phyloP scores from a whole-genome alignment of 1,139 yeast species.

The Pichia sp. region DNA sequence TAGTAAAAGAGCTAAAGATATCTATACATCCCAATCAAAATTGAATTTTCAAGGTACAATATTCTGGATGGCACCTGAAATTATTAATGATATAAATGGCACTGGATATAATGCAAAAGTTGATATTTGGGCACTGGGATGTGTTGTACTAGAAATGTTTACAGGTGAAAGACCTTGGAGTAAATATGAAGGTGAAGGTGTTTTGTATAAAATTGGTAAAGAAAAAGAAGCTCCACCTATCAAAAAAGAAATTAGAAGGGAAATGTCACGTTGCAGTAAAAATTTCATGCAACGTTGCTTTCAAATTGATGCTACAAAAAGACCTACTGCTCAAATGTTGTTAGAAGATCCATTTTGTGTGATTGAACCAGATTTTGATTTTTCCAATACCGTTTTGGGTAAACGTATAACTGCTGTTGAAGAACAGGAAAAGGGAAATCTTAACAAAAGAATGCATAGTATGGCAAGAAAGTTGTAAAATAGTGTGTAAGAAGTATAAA shows the following conservation, averaged over 20 bases:
- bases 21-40: slow-evolving; percentile 85
- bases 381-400: slow-evolving; percentile 61
- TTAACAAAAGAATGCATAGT: slow-evolving; percentile 23
- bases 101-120: slow-evolving; percentile 89
- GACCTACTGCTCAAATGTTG: slow-evolving; percentile 83
- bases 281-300: slow-evolving; percentile 75
- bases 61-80: slow-evolving; percentile 99
- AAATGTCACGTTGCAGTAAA: slow-evolving; percentile 59
- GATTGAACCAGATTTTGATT: slow-evolving; percentile 45
- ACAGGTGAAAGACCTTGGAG: slow-evolving; percentile 85
- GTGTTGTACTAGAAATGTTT: slow-evolving; percentile 94
- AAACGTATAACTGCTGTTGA: slow-evolving; percentile 46
- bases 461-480: slow-evolving; percentile 17
- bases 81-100: slow-evolving; percentile 69
- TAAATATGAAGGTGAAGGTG: slow-evolving; percentile 71
- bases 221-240: slow-evolving; percentile 93
- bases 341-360: slow-evolving; percentile 57
- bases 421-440: slow-evolving; percentile 29
- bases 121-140: slow-evolving; percentile 89
- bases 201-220: slow-evolving; percentile 64
- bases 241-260: slow-evolving; percentile 71
- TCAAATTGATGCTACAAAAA: slow-evolving; percentile 65
- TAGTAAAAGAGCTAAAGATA: slow-evolving; percentile 79
- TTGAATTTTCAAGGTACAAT: slow-evolving; percentile 96
- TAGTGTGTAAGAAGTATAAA: too few species aligned